phyloP scores from a whole-genome alignment of 139 green algal species.

The Trebouxia sp. region DNA sequence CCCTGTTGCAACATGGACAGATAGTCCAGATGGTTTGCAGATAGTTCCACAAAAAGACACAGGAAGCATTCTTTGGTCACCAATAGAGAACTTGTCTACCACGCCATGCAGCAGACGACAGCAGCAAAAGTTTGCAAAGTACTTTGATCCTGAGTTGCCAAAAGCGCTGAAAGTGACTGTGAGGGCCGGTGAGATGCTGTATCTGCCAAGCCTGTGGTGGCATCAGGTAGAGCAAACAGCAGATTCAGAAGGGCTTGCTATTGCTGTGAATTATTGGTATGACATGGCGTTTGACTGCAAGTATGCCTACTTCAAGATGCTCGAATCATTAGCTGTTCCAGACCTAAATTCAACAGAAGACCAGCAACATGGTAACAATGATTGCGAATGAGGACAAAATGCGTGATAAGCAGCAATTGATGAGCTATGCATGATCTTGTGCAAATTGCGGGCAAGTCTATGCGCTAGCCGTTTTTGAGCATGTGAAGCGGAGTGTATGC shows the following conservation, averaged over 20 bases:
- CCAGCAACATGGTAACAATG: no score
- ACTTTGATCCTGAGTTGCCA: conserved; percentile 42
- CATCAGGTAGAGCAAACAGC: conserved; percentile 51
- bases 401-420: neutral
- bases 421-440: no score
- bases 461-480: no score
- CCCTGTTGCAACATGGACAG: conserved; percentile 27
- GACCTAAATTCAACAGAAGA: neutral
- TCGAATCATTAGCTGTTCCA: conserved; percentile 40
- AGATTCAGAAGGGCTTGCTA: conserved; percentile 49
- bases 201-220: conserved; percentile 78
- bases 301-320: conserved; percentile 53
- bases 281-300: conserved; percentile 76
- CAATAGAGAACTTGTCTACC: neutral
- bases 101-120: neutral
- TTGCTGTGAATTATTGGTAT: conserved; percentile 88
- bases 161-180: conserved; percentile 52
- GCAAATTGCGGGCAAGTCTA: no score
- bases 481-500: no score
- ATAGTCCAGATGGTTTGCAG: neutral
- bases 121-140: neutral
- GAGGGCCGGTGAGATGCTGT: conserved; percentile 69
- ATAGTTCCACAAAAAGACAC: neutral
- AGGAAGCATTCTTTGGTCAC: neutral
- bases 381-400: no score